Conservation (phyloP, 2,329 filamentous ascomycete genomes). For the Trichoderma gracile region DNA sequence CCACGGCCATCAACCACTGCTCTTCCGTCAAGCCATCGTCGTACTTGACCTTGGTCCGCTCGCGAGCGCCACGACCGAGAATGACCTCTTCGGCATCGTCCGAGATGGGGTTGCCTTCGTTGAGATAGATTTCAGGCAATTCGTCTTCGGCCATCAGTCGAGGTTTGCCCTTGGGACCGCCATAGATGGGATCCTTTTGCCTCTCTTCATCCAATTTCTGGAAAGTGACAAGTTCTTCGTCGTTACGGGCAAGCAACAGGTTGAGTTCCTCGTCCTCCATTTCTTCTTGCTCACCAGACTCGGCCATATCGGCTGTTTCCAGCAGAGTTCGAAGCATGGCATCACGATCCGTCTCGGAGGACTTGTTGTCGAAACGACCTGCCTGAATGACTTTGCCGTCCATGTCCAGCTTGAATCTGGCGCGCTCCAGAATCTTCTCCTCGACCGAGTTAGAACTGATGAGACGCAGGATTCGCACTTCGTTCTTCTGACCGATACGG, state of each 20-base stretch:
- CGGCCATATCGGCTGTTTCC: slow-evolving; percentile 74
- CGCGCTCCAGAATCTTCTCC: slow-evolving; percentile 96
- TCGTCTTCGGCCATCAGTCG: slow-evolving; percentile 87
- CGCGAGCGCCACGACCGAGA: slow-evolving; percentile 85
- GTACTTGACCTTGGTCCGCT: slow-evolving; percentile 91
- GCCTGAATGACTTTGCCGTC: slow-evolving; percentile 99
- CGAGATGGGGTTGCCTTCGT: slow-evolving; percentile 76
- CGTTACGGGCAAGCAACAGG: slow-evolving; percentile 85
- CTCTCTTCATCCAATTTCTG: slow-evolving; percentile 81
- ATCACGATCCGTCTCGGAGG: slow-evolving; percentile 96
- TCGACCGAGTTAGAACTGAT: slow-evolving; percentile 98
- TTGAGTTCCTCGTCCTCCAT: slow-evolving; percentile 99
- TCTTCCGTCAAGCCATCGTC: slow-evolving; percentile 98
- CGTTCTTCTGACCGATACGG: slow-evolving; percentile 99
- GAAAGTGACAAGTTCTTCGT: slow-evolving; percentile 76
- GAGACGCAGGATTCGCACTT: slow-evolving; percentile 91
- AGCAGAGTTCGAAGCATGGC: slow-evolving; percentile 92
- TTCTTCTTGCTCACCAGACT: slow-evolving; percentile 79
- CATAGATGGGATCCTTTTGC: slow-evolving; percentile 66
- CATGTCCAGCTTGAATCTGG: slow-evolving; percentile 98
- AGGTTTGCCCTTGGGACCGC: slow-evolving; percentile 66
- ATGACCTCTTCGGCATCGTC: slow-evolving; percentile 77
- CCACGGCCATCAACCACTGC: slow-evolving; percentile 97
- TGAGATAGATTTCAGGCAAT: slow-evolving; percentile 89
- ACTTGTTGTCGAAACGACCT: slow-evolving; percentile 99